These are phyloP conservation scores for Warburgia ugandensis DNA, from an alignment of 164 flowering plant genomes.

Conservation along the genomic window DNA sequence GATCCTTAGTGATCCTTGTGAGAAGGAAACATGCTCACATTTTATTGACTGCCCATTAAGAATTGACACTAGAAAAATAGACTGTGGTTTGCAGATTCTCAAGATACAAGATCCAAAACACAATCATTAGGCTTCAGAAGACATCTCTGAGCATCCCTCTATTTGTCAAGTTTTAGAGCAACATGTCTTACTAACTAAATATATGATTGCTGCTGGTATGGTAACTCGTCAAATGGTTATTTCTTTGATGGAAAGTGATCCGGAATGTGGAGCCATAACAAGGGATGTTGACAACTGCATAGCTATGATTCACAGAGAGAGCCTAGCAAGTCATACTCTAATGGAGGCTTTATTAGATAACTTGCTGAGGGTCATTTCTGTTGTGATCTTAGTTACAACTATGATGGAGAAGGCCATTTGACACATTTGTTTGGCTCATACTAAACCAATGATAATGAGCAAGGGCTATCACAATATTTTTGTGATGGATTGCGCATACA, in stretches of 20 bases:
- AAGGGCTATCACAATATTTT: slow-evolving; percentile 2
- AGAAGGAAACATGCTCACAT: slow-evolving; percentile 32
- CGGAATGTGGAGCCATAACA: slow-evolving; percentile 31
- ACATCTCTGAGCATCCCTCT: slow-evolving; percentile 41
- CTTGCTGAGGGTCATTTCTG: slow-evolving; percentile 2
- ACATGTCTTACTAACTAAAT: slow-evolving; percentile 28
- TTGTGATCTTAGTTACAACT: neutral
- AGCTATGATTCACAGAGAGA: slow-evolving; percentile 27
- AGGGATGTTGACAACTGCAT: slow-evolving; percentile 39
- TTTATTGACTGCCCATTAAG: slow-evolving; percentile 48
- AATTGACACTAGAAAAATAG: slow-evolving; percentile 31
- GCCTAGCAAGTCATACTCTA: slow-evolving; percentile 16
- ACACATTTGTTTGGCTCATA: slow-evolving; percentile 14
- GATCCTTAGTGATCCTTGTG: no score
- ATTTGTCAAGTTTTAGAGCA: slow-evolving; percentile 36
- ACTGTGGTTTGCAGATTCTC: slow-evolving; percentile 34
- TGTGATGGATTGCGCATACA: slow-evolving; percentile 7
- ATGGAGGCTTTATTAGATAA: slow-evolving; percentile 1
- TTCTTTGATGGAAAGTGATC: slow-evolving; percentile 33
- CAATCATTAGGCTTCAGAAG: slow-evolving; percentile 41
- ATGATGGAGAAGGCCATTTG: slow-evolving; percentile 6
- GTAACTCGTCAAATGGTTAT: slow-evolving; percentile 40
- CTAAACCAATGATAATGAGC: slow-evolving; percentile 3
- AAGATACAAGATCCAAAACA: slow-evolving; percentile 33
- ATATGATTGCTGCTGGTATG: slow-evolving; percentile 39